These are phyloP conservation scores for Stereum hirsutum DNA, from an alignment of 1,284 basidiomycete species.

Conservation along the genomic window DNA sequence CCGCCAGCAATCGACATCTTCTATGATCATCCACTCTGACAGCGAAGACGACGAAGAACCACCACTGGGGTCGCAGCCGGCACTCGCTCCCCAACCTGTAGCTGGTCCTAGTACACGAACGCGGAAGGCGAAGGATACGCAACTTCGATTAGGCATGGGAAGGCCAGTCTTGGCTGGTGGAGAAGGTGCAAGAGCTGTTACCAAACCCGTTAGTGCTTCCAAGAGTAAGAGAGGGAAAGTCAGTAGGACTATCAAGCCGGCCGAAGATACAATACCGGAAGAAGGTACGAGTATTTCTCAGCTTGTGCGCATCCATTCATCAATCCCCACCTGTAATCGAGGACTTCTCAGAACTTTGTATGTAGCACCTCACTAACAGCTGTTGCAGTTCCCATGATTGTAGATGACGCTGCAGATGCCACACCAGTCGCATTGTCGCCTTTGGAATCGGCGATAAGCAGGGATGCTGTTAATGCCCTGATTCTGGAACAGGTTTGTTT, in stretches of 20 bases:
- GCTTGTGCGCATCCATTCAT: not conserved
- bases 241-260: slow-evolving; percentile 38
- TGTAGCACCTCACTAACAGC: no score
- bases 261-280: slow-evolving; percentile 48
- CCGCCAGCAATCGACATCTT: slow-evolving; percentile 29
- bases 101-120: slow-evolving; percentile 30
- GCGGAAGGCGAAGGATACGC: slow-evolving; percentile 62
- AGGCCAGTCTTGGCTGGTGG: slow-evolving; percentile 56
- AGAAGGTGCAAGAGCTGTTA: slow-evolving; percentile 50
- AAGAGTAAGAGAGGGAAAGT: slow-evolving; percentile 39
- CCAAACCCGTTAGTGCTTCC: slow-evolving; percentile 42
- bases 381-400: no score
- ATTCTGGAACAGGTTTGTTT: no score
- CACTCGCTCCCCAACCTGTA: slow-evolving; percentile 15
- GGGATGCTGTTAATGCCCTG: no score
- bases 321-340: no score
- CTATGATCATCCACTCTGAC: slow-evolving; percentile 37
- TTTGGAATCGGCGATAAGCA: no score
- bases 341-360: no score
- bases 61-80: slow-evolving; percentile 6
- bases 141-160: slow-evolving; percentile 63
- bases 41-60: slow-evolving; percentile 38
- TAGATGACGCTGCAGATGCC: no score
- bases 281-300: slow-evolving; percentile 28
- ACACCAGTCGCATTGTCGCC: no score